Percentiles rank a stretch among this genome's conserved stretches.
Conservation (phyloP, 805 yeast genomes). For the Yarrowia hollandica region DNA sequence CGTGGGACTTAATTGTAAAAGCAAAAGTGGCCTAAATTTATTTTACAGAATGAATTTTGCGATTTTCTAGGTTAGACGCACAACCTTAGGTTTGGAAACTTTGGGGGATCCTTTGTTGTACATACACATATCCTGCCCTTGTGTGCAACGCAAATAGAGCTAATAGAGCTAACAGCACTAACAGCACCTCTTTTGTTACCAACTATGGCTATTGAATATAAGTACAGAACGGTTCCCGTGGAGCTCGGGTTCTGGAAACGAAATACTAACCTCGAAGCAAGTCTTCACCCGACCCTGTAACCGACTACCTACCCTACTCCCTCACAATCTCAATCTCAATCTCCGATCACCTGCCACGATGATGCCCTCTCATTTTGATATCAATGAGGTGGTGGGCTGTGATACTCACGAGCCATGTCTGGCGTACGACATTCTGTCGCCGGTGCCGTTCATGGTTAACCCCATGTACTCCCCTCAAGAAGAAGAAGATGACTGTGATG, state of each 20-base stretch:
- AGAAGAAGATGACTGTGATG: conserved; percentile 24
- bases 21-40: background rate
- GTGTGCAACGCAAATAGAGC: conserved; percentile 24
- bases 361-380: conserved; percentile 29
- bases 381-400: conserved; percentile 20
- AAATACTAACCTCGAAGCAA: background rate
- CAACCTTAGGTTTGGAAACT: conserved; percentile 3
- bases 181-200: conserved; percentile 22
- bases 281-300: too few relatives aligned
- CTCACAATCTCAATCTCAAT: background rate
- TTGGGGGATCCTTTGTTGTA: conserved; percentile 1
- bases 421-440: conserved; percentile 22
- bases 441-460: conserved; percentile 18
- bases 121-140: conserved; percentile 25
- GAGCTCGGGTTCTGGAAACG: background rate
- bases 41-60: conserved; percentile 4
- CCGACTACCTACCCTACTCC: background rate
- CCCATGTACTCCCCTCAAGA: conserved; percentile 28
- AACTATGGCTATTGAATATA: background rate
- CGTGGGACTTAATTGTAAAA: background rate
- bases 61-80: conserved; percentile 24
- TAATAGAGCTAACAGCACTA: conserved; percentile 14
- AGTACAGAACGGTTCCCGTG: conserved; percentile 1
- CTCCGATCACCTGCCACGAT: conserved; percentile 8
- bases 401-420: conserved; percentile 18